Conservation (phyloP, 225 moss, liverwort and hornwort genomes). For the Climacium dendroides region DNA sequence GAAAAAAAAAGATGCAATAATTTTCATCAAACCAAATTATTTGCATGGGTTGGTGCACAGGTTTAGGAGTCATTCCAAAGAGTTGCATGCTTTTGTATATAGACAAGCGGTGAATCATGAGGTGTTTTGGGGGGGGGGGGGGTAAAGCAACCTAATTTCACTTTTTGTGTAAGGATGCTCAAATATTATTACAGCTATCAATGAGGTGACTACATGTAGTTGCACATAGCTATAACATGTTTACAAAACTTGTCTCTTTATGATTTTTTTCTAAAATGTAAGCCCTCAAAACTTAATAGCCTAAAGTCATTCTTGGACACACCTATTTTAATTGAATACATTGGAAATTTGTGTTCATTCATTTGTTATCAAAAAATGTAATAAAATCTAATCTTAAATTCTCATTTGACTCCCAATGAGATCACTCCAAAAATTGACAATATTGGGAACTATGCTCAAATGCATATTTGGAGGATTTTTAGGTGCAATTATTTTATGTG, state of each 20-base stretch:
- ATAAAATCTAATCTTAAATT: neutral
- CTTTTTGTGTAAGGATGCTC: neutral
- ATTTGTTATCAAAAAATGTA: neutral
- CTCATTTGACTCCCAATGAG: rapidly evolving
- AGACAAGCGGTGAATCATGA: rapidly evolving
- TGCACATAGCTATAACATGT: rapidly evolving
- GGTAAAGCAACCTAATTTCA: neutral
- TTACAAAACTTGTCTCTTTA: rapidly evolving
- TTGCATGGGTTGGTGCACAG: neutral
- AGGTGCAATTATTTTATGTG: rapidly evolving
- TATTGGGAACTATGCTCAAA: neutral
- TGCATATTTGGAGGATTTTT: no score
- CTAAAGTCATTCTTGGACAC: rapidly evolving
- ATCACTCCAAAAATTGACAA: rapidly evolving
- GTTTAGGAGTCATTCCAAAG: rapidly evolving
- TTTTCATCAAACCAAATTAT: neutral
- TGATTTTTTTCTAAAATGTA: neutral
- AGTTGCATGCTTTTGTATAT: rapidly evolving
- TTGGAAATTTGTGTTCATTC: neutral
- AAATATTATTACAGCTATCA: neutral
- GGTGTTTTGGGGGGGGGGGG: no score
- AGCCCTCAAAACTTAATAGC: neutral
- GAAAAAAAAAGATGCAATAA: neutral
- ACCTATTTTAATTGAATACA: neutral
- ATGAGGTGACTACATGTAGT: no score